Percentiles rank a stretch among this genome's conserved stretches.
These are phyloP conservation scores for Cymbopogon citratus DNA, from an alignment of 176 grass and related monocot genomes.

Conservation along the genomic window DNA sequence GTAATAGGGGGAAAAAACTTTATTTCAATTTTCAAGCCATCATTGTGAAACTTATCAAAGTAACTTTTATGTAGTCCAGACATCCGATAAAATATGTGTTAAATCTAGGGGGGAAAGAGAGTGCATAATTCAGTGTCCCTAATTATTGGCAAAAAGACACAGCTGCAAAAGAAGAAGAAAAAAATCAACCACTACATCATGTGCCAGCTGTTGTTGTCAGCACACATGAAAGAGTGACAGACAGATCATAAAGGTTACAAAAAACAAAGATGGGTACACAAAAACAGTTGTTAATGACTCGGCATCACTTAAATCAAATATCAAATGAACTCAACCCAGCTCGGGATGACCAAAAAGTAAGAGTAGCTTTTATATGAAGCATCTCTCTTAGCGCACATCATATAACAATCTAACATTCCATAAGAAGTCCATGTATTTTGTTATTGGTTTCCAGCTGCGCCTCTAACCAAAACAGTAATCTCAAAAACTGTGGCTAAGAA, in stretches of 20 bases:
- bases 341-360: neutral
- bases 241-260: neutral
- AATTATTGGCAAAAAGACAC: neutral
- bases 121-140: neutral
- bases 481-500: neutral
- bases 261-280: neutral
- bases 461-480: neutral
- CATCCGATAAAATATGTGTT: neutral
- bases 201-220: neutral
- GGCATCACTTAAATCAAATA: neutral
- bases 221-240: neutral
- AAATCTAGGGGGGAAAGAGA: neutral
- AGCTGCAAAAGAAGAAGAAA: neutral
- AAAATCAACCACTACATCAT: neutral
- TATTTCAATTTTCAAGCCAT: neutral
- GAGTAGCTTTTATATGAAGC: neutral
- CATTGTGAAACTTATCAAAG: neutral
- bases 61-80: neutral
- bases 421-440: neutral
- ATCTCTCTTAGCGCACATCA: neutral
- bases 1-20: neutral
- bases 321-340: slow-evolving; percentile 4
- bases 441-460: neutral
- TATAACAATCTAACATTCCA: neutral
- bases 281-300: neutral